A percentile compares a stretch with the other conserved stretches of the same genome.
These are phyloP conservation scores for Achlya hypogyna DNA, from an alignment of 352 stramenopile species.

Conservation along the genomic window DNA sequence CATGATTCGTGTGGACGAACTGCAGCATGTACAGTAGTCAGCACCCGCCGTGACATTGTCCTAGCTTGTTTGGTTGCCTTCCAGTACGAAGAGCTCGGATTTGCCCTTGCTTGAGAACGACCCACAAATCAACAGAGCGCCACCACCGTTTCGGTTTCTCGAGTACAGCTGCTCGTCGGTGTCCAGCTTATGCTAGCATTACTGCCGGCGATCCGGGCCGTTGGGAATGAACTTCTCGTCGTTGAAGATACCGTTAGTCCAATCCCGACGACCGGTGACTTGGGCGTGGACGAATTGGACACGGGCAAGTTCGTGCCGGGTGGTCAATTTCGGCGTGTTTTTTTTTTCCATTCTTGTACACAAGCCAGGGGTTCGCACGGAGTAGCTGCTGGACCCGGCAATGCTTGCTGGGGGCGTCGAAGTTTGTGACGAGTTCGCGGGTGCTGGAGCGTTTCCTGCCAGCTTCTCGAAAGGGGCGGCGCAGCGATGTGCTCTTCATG, in stretches of 20 bases:
- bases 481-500: neutral
- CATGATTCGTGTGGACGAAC: neutral
- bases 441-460: too few relatives aligned
- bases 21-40: neutral
- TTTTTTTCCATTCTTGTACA: conserved; percentile 1
- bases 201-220: conserved; percentile 27
- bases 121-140: neutral
- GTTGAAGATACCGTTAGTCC: conserved; percentile 27
- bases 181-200: conserved; percentile 25
- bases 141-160: neutral
- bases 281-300: conserved; percentile 19
- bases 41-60: neutral
- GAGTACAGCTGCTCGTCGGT: neutral
- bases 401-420: too few relatives aligned
- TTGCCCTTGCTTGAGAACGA: neutral
- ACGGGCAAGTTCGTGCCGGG: conserved; percentile 23
- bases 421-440: too few relatives aligned
- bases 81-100: neutral
- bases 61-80: neutral
- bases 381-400: neutral
- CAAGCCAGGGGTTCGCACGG: neutral
- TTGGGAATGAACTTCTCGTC: conserved; percentile 36
- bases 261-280: conserved; percentile 16
- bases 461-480: too few relatives aligned
- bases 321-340: conserved; percentile 13